Evolutionary conservation across 2,329 filamentous ascomycete genomes (phyloP).

Genomic region (Apiospora pterosperma): DNA sequence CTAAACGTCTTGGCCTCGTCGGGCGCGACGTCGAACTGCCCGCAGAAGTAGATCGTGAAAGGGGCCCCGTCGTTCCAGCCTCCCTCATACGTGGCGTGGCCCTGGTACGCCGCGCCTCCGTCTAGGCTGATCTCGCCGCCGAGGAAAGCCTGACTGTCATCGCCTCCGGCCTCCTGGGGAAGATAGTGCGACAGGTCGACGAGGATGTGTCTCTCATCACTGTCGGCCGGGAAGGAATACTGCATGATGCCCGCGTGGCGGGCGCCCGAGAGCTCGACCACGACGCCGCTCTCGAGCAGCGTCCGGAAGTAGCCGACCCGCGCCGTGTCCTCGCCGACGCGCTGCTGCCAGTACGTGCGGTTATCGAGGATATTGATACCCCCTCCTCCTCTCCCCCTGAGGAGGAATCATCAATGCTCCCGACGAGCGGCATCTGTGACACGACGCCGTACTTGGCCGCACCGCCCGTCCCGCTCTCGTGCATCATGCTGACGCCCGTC

Average conservation of each 20-base stretch:
- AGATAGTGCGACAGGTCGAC: constrained; percentile 47
- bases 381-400: constrained; percentile 64
- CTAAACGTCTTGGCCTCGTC: constrained; percentile 25
- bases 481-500: constrained; percentile 54
- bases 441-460: background rate
- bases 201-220: constrained; percentile 32
- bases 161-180: constrained; percentile 37
- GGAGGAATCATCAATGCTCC: constrained; percentile 71
- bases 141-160: constrained; percentile 42
- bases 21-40: constrained; percentile 36
- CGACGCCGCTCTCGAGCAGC: constrained; percentile 44
- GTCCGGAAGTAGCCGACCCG: constrained; percentile 20
- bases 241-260: constrained; percentile 7
- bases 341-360: constrained; percentile 36
- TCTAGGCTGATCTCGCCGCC: constrained; percentile 37
- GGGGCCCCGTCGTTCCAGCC: constrained; percentile 35
- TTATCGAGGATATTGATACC: constrained; percentile 61
- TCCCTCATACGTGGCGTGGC: constrained; percentile 40
- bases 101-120: constrained; percentile 37
- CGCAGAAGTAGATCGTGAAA: constrained; percentile 42
- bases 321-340: constrained; percentile 27
- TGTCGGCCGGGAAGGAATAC: constrained; percentile 18
- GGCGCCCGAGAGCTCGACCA: constrained; percentile 54
- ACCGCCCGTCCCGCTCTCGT: constrained; percentile 56
- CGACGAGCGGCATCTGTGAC: constrained; percentile 52